phyloP scores from a whole-genome alignment of 2,329 filamentous ascomycete species.

The Paraconiothyrium brasiliense region DNA sequence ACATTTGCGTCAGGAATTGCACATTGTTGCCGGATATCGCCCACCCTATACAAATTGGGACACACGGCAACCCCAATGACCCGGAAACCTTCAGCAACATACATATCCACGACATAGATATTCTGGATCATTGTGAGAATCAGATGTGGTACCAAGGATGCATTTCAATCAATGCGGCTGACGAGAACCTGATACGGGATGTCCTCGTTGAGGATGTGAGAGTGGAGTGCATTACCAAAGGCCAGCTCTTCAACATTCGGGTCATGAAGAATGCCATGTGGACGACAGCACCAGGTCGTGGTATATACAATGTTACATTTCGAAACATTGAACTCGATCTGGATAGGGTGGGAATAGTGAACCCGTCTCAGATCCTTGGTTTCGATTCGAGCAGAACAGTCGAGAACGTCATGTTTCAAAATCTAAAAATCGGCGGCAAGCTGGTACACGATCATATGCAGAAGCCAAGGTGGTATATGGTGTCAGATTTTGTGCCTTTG shows the following conservation, averaged over 20 bases:
- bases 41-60: slow-evolving; percentile 50
- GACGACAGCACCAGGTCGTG: slow-evolving; percentile 46
- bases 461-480: slow-evolving; percentile 13
- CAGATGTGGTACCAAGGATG: slow-evolving; percentile 50
- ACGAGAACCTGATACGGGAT: slow-evolving; percentile 45
- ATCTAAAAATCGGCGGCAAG: neutral
- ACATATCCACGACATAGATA: slow-evolving; percentile 47
- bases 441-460: neutral
- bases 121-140: slow-evolving; percentile 49
- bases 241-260: slow-evolving; percentile 48
- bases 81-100: slow-evolving; percentile 46
- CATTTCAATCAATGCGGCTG: slow-evolving; percentile 47
- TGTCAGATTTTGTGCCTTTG: slow-evolving; percentile 6
- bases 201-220: slow-evolving; percentile 41
- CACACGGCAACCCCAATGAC: slow-evolving; percentile 45
- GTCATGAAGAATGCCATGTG: slow-evolving; percentile 49
- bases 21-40: slow-evolving; percentile 45
- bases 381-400: slow-evolving; percentile 2
- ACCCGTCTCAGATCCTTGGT: slow-evolving; percentile 10
- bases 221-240: slow-evolving; percentile 43
- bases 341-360: neutral
- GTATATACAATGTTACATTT: slow-evolving; percentile 39
- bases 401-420: slow-evolving; percentile 5
- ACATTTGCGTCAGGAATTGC: slow-evolving; percentile 47
- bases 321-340: slow-evolving; percentile 6